Evolutionary conservation across 2,329 filamentous ascomycete species (phyloP), one percentile per base, ranked within the genome.

Genomic region (Cryphonectria naterciae): DNA sequence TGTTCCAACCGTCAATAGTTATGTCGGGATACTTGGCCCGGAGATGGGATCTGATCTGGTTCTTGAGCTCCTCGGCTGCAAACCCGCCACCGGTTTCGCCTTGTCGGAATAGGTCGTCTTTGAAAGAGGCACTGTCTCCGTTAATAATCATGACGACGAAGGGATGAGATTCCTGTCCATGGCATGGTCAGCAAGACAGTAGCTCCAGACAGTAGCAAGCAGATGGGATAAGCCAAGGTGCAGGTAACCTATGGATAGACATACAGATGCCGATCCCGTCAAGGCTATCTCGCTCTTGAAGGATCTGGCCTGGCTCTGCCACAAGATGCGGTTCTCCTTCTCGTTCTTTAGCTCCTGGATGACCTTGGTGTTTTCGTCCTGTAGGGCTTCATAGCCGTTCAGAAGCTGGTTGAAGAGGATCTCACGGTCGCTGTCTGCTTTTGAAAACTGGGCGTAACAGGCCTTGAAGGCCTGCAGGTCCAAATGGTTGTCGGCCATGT

Each of bases 71-170:
- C 39, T 79, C 77, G 4, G 79, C 80, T 19, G 79, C 80, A 15
- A 77, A 73, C 11, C 74, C 74, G 61, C 80, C 80, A 37, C 80
- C 80, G 13, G 80, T 77, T 17, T 78, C 77, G 19, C 79, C 79
- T 10, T 68, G 72, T 32, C 72, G 74, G 35, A 81, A 77, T 41
- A 79, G 74, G 4, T 78, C 76, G 17, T 80, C 79, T 28, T 75
- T 75, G 61, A 81, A 81, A 25, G 80, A 72, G 17, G 78, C 79
- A 1, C 80, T 80, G 43, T 81, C 80, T 22, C 80, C 80, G 37
- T 81, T 80, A 28, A 81, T 77, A 60, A 81, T 76, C 37, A 78
- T 77, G 52, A 77, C 79, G 13, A 78, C 79, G 49, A 81, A 80
- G 0, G 77, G 75, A 22, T 76, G 75, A 37, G 77, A 76, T 65